Base-by-base conservation (phyloP, 129 eudicot species). In the Flaveria ramosissima region DNA sequence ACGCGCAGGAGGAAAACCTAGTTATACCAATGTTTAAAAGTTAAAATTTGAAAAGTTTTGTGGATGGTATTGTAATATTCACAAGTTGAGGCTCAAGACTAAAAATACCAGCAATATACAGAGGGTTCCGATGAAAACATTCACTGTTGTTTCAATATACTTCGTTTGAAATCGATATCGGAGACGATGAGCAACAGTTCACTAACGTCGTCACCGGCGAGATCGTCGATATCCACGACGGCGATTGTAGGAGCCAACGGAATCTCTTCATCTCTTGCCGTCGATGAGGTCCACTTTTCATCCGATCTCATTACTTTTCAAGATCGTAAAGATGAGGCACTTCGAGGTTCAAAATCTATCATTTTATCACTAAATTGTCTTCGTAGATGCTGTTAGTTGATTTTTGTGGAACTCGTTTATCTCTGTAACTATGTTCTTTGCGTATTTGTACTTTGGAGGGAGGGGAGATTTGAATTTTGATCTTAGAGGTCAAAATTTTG, bases 301-400 rank as follows among this genome's bases (percentile, higher is more conserved):
- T 46, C 92, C 45, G 88, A 89, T 73, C 90, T 87, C 30, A 76
- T 83, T 65, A 77, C 95, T 71, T 46, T 84, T 62, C 96, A 87
- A 68, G 96, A 89, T 79, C 89, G 88, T 50, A 89, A 87, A 79
- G 92, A 89, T 27, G 90, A 89, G 75, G 92, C 96, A 4, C 74
- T 89, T 71, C 70, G 71, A 41, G 92, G 96, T 89, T 36, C 30
- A 17, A 9, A 32, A 53, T 51, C 61, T 57, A 4, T 73, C 15
- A 61, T 17, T 9, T 36, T 78, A 8, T 71, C 50, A 10, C n/a
- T 15, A 26, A 24, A n/a, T 70, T 26, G 26, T 56, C n/a, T 62
- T 50, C 4, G 39, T 2, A 36, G 43, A 77, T 67, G 57, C 3
- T 39, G 64, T 36, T 36, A 36, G 41, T 36, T 36, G 41, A 36